Base-by-base conservation (phyloP, 306 rosid species). In the Dalbergia oliveri region DNA sequence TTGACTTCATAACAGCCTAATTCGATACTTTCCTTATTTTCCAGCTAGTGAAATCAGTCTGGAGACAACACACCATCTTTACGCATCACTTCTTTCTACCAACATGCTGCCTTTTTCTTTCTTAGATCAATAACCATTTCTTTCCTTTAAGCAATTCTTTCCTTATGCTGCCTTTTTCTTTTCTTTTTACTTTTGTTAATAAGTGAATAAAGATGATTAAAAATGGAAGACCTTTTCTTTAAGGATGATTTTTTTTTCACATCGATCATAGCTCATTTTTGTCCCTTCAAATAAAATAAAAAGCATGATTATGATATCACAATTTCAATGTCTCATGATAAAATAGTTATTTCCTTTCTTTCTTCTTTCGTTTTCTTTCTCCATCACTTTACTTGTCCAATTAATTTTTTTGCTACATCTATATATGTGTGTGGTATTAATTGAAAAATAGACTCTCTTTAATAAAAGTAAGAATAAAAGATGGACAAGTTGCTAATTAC, bases 11-110 rank as follows among this genome's bases (percentile, higher is more conserved):
- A 21, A 16, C 6, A 65, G 35, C n/a, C 54, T 34, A 67, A 63
- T 72, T 77, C 59, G 34, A 3, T 9, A 51, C 60, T 58, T 64
- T 50, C 31, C 43, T 44, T 66, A 18, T 71, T 43, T 73, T 68
- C 81, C 79, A 81, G 66, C 79, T 78, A 54, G 61, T 18, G 59
- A 26, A 80, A 50, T 39, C 72, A 49, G 33, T 16, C 60, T 26
- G n/a, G 50, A 56, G 16, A 41, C 13, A 13, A 39, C 21, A 37
- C 16, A 65, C 74, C 57, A 54, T 33, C 37, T 60, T 44, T 74
- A 72, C 9, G 41, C 6, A 26, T 43, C 53, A 72, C 44, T 1
- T 26, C 31, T 26, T 72, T 72, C 35, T 35, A 31, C 8, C 51
- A 35, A 54, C 54, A 74, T 26, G 47, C 60, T 45, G 61, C 71